Evolutionary conservation across 495 filamentous ascomycete species (phyloP), one percentile per base, ranked within the genome.

Genomic region (Neurospora cerealis): DNA sequence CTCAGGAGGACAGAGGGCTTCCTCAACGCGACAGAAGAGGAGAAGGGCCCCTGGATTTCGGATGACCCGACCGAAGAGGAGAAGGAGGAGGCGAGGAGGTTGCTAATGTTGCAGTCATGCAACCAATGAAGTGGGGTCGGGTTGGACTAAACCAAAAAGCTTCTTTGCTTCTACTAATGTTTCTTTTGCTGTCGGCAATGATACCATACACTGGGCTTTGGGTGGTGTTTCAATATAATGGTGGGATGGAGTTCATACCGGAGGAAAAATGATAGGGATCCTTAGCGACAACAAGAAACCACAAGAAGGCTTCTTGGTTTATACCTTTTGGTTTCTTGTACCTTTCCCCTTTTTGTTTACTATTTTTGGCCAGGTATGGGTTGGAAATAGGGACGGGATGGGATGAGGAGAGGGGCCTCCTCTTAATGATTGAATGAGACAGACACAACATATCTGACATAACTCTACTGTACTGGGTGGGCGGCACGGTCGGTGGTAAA

Each of bases 1-100:
- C 80, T 98, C 83, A 92, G 90, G 83, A 89, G 95, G 40, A 94
- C 93, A 19, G 88, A 95, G 77, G 96, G 92, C 60, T 89, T 98
- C 74, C 89, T 88, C 74, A 84, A 85, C 76, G 90, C 93, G 10
- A 94, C 89, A 5, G 89, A 91, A 8, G 92, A 94, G 77, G 93
- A 97, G 84, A 95, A 93, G 75, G 94, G 94, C 0, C 87, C 91
- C 3, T 96, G 93, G 93, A 77, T 91, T 73, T 85, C 83, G 21
- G 85, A 87, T 73, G 85, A 87, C 75, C 85, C 85, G 11, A 86
- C 81, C 19, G 83, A 86, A 71, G 84, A 86, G 62, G 79, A 87
- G 41, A 75, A 83, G 69, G 77, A 83, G 74, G 54, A 66, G 54
- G 54, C 54, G 15, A 66, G 54, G 15, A 66, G 54, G 54, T 34